Evolutionary conservation across 106 monocot species (phyloP).

Genomic region (Iris macrosiphon): DNA sequence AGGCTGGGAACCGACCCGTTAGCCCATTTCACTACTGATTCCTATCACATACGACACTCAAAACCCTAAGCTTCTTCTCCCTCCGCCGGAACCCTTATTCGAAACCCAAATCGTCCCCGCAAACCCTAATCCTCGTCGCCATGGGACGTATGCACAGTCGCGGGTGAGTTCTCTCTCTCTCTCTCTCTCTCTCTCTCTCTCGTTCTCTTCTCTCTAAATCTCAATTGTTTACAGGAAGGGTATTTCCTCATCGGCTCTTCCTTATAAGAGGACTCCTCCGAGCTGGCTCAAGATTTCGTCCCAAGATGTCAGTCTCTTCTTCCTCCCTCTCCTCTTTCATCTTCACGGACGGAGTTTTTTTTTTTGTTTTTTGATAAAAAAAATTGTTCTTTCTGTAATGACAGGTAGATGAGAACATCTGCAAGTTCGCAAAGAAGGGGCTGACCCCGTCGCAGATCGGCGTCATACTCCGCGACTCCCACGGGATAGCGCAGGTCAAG

Average conservation of each 20-base stretch:
- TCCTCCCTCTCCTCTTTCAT: no score
- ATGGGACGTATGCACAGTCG: conserved; percentile 44
- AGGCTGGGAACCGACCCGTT: no score
- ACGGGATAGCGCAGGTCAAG: conserved; percentile 72
- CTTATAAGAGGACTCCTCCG: conserved; percentile 75
- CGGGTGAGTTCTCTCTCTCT: no score
- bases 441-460: conserved; percentile 73
- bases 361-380: not conserved
- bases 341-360: conserved; percentile 11
- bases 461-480: conserved; percentile 71
- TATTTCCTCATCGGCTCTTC: conserved; percentile 63
- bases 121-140: not conserved
- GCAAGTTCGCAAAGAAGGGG: conserved; percentile 78
- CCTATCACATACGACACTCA: no score
- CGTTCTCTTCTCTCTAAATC: no score
- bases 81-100: no score
- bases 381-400: conserved; percentile 14
- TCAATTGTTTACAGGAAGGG: conserved; percentile 14
- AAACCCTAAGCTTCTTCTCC: no score
- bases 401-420: conserved; percentile 69
- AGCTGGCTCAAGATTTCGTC: conserved; percentile 68
- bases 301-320: conserved; percentile 33
- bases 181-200: no score
- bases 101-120: no score
- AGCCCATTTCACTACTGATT: no score